phyloP scores from a whole-genome alignment of 2,329 filamentous ascomycete species.

The Xenosphaeropsis pyriputrescens region DNA sequence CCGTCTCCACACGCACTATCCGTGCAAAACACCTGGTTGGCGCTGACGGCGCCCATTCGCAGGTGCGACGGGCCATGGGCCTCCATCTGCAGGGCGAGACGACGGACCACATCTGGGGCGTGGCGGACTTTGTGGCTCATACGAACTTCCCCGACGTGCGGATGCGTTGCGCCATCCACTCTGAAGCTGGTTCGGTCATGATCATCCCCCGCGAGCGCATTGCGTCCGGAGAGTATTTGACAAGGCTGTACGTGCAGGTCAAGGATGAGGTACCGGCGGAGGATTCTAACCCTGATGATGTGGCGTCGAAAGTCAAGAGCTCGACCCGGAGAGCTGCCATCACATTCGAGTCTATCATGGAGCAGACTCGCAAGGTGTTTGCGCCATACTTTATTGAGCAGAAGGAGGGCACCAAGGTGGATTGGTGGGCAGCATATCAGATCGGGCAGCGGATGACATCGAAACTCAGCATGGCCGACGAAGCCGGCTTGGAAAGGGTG shows the following conservation, averaged over 20 bases:
- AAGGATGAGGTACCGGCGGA: slow-evolving; percentile 27
- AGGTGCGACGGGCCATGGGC: slow-evolving; percentile 32
- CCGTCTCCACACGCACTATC: slow-evolving; percentile 36
- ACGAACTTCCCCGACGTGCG: slow-evolving; percentile 44
- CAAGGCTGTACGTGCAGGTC: slow-evolving; percentile 49
- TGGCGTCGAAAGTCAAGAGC: slow-evolving; percentile 19
- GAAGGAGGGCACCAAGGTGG: slow-evolving; percentile 56
- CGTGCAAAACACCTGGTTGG: slow-evolving; percentile 52
- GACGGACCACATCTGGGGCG: slow-evolving; percentile 42
- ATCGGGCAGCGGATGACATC: slow-evolving; percentile 45
- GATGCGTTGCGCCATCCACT: slow-evolving; percentile 39
- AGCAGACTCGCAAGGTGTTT: slow-evolving; percentile 43
- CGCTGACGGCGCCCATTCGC: slow-evolving; percentile 38
- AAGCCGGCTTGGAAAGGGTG: slow-evolving; percentile 20
- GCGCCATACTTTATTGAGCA: slow-evolving; percentile 39
- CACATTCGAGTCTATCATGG: slow-evolving; percentile 54
- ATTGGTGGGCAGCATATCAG: slow-evolving; percentile 44
- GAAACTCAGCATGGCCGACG: slow-evolving; percentile 20
- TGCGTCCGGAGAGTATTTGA: slow-evolving; percentile 22
- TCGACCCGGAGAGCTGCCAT: slow-evolving; percentile 13
- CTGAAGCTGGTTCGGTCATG: slow-evolving; percentile 37
- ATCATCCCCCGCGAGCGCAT: slow-evolving; percentile 45
- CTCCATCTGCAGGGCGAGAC: slow-evolving; percentile 43
- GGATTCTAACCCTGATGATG: slow-evolving; percentile 19
- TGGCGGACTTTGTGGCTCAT: slow-evolving; percentile 28